Conservation (phyloP, 495 filamentous ascomycete species). For the Lindgomyces ingoldianus region DNA sequence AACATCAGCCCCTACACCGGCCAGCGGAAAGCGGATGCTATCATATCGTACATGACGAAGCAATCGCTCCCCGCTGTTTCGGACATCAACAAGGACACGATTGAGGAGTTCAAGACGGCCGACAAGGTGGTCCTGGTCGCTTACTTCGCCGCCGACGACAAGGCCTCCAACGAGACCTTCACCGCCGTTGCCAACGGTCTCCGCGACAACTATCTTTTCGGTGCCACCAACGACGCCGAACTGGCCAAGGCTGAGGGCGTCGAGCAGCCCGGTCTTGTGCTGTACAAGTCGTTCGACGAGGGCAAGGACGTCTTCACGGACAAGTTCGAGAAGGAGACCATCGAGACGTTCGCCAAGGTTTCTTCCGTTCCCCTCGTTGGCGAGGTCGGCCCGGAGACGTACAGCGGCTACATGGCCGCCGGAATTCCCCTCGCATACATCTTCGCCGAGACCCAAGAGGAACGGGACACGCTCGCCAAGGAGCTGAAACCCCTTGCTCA, state of each 20-base stretch:
- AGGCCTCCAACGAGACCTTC: slow-evolving; percentile 80
- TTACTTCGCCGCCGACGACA: slow-evolving; percentile 83
- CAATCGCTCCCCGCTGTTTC: slow-evolving; percentile 95
- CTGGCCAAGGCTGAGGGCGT: slow-evolving; percentile 90
- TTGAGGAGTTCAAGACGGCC: slow-evolving; percentile 94
- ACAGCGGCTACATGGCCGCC: slow-evolving; percentile 92
- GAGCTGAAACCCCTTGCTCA: slow-evolving; percentile 63
- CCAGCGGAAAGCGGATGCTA: slow-evolving; percentile 84
- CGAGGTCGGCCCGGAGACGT: slow-evolving; percentile 97
- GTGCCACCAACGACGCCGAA: slow-evolving; percentile 74
- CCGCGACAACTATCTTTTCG: slow-evolving; percentile 91
- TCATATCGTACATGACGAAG: slow-evolving; percentile 99
- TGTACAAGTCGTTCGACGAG: slow-evolving; percentile 98
- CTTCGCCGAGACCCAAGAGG: slow-evolving; percentile 90
- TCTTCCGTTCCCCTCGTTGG: slow-evolving; percentile 89
- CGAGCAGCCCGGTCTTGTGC: slow-evolving; percentile 79
- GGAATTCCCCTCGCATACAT: slow-evolving; percentile 96
- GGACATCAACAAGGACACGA: slow-evolving; percentile 69
- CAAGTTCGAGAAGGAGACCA: slow-evolving; percentile 72
- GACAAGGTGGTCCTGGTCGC: slow-evolving; percentile 95
- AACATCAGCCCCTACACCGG: slow-evolving; percentile 81
- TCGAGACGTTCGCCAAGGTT: slow-evolving; percentile 80
- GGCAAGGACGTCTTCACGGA: slow-evolving; percentile 84
- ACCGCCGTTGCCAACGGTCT: slow-evolving; percentile 75
- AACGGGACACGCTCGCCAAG: slow-evolving; percentile 76